A percentile compares a stretch with the other conserved stretches of the same genome.
Evolutionary conservation across 495 filamentous ascomycete species (phyloP).

Genomic region (Aspergillus avenaceus): DNA sequence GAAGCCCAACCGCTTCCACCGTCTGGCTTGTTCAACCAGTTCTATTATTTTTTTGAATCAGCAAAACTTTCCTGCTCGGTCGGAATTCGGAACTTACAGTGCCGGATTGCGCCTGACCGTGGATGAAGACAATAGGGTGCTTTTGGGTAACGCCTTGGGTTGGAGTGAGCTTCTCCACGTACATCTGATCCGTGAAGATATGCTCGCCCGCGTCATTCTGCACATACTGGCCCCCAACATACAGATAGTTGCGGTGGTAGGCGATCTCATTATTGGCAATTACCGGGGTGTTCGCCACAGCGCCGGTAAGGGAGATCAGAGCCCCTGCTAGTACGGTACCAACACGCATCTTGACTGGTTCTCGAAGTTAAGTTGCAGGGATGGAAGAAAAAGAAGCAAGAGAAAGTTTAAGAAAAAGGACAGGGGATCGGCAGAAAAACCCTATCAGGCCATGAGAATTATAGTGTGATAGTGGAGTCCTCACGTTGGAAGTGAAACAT

Average conservation of each 20-base stretch:
- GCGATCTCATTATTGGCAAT: neutral
- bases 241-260: constrained; percentile 38
- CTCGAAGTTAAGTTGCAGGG: neutral
- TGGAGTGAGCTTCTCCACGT: constrained; percentile 52
- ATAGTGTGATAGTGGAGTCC: neutral
- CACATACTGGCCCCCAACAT: constrained; percentile 46
- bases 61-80: neutral
- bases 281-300: neutral
- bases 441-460: neutral
- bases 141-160: constrained; percentile 11
- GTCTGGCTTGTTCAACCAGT: constrained; percentile 47
- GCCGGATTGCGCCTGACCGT: constrained; percentile 49
- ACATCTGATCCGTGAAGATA: constrained; percentile 47
- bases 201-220: constrained; percentile 27
- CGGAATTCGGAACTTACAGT: constrained; percentile 31
- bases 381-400: neutral
- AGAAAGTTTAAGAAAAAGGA: neutral
- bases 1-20: constrained; percentile 44
- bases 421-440: neutral
- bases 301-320: neutral
- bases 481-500: neutral
- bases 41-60: constrained; percentile 13
- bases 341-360: neutral
- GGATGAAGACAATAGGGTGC: constrained; percentile 50
- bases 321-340: neutral